Base-by-base conservation (phyloP, 345 rosid species). In the Mallotus nudiflorus region DNA sequence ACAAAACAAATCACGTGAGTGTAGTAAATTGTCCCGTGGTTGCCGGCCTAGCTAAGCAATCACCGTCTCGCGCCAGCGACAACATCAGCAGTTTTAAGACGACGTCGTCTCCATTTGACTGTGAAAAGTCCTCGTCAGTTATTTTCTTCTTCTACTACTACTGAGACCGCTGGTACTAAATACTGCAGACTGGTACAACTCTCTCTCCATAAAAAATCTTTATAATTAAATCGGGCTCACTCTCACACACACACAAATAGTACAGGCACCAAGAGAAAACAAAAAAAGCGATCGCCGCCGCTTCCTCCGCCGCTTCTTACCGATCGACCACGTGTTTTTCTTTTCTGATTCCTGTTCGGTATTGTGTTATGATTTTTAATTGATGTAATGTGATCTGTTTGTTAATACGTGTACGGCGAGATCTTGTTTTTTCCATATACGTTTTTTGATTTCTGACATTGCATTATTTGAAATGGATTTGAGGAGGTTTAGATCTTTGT, bases 31-130 rank as follows among this genome's bases (percentile, higher is more conserved):
- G 62, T 71, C 82, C 73, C 84, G 80, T 75, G 83, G 64, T 66
- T 72, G 89, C 87, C 85, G 87, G 87, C 87, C 82, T 25, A 53
- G 79, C 79, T 70, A 77, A 75, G 58, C 14, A 48, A 19, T 74
- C 25, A 62, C 24, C 49, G 12, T 1, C 20, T 62, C 10, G 14
- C 29, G 52, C 37, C 56, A 48, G 9, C 14, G 1, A 12, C n/a
- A n/a, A n/a, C n/a, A n/a, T n/a, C n/a, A n/a, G n/a, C n/a, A n/a
- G n/a, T n/a, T n/a, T n/a, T n/a, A n/a, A 78, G 28, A 63, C 86
- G 81, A 42, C 78, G 74, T 73, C 86, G 82, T 85, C 61, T 80
- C 31, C 18, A 16, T 48, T 29, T 62, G 65, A 44, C 64, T 62
- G 65, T 31, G 27, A 45, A 44, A 42, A 9, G 46, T 42, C 11